Evolutionary conservation across 768 basidiomycete species (phyloP).

Genomic region (Collybiopsis confluens): DNA sequence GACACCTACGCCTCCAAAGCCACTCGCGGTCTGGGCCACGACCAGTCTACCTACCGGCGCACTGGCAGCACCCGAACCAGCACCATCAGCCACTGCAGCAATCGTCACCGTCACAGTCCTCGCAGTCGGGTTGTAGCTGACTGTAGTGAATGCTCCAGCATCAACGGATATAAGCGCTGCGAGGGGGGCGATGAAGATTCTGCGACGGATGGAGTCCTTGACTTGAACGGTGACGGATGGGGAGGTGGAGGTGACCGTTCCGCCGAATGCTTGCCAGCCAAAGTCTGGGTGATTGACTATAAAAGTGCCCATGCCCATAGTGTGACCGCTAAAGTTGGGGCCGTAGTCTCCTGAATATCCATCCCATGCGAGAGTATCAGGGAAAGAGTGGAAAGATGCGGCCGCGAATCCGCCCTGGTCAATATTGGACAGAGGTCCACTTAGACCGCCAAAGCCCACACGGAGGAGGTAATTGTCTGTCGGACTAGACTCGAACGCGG

Average conservation of each 20-base stretch:
- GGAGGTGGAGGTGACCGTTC: slow-evolving; percentile 37
- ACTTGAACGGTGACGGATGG: slow-evolving; percentile 37
- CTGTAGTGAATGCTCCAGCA: slow-evolving; percentile 45
- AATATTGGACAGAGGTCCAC: slow-evolving; percentile 51
- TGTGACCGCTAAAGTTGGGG: slow-evolving; percentile 53
- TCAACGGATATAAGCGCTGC: slow-evolving; percentile 43
- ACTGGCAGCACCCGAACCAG: slow-evolving; percentile 34
- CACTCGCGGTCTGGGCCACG: slow-evolving; percentile 37
- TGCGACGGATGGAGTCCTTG: slow-evolving; percentile 43
- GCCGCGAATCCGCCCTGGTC: slow-evolving; percentile 54
- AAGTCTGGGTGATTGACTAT: slow-evolving; percentile 52
- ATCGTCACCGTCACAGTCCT: slow-evolving; percentile 38
- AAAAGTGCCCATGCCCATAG: slow-evolving; percentile 40
- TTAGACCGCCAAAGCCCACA: slow-evolving; percentile 47
- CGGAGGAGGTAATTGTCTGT: slow-evolving; percentile 49
- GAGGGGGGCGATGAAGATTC: slow-evolving; percentile 49
- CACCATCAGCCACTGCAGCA: slow-evolving; percentile 29
- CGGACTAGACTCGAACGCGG: slow-evolving; percentile 42
- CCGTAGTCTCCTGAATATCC: slow-evolving; percentile 59
- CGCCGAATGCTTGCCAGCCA: slow-evolving; percentile 61
- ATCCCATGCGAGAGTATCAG: slow-evolving; percentile 54
- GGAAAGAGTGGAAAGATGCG: slow-evolving; percentile 58
- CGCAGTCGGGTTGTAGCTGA: slow-evolving; percentile 35
- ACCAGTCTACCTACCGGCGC: slow-evolving; percentile 42
- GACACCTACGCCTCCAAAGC: slow-evolving; percentile 22